These are phyloP conservation scores for Sarcodon sp. DNA, from an alignment of 768 basidiomycete genomes.

Conservation along the genomic window DNA sequence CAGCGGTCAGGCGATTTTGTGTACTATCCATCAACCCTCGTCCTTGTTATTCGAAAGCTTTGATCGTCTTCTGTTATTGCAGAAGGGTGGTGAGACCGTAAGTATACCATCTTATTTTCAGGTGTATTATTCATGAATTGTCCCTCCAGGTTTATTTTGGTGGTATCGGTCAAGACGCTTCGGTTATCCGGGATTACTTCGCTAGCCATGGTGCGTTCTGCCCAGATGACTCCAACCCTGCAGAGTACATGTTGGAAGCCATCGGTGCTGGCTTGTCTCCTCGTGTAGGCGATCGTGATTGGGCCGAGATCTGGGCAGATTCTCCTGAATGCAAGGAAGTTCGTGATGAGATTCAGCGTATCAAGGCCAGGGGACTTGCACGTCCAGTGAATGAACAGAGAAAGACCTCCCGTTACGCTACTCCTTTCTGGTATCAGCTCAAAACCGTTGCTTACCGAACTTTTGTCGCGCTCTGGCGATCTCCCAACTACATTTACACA, in stretches of 20 bases:
- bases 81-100: slow-evolving; percentile 72
- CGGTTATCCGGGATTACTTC: slow-evolving; percentile 64
- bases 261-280: slow-evolving; percentile 75
- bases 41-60: slow-evolving; percentile 82
- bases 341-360: slow-evolving; percentile 27
- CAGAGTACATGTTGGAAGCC: slow-evolving; percentile 68
- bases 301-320: slow-evolving; percentile 77
- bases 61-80: slow-evolving; percentile 54
- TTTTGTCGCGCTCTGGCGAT: slow-evolving; percentile 65
- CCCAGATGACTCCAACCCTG: slow-evolving; percentile 68
- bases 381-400: slow-evolving; percentile 6
- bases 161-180: slow-evolving; percentile 67
- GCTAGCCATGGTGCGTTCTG: slow-evolving; percentile 60
- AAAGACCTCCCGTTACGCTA: slow-evolving; percentile 32
- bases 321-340: slow-evolving; percentile 41
- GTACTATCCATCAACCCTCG: slow-evolving; percentile 85
- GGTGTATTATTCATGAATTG: not conserved
- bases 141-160: slow-evolving; percentile 59
- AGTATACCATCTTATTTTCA: not conserved
- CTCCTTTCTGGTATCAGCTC: slow-evolving; percentile 65
- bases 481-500: slow-evolving; percentile 77
- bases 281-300: slow-evolving; percentile 66
- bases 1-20: slow-evolving; percentile 80
- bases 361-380: slow-evolving; percentile 17
- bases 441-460: slow-evolving; percentile 53